phyloP scores from a whole-genome alignment of 805 yeast species.

The Nakazawaea molendinolei region DNA sequence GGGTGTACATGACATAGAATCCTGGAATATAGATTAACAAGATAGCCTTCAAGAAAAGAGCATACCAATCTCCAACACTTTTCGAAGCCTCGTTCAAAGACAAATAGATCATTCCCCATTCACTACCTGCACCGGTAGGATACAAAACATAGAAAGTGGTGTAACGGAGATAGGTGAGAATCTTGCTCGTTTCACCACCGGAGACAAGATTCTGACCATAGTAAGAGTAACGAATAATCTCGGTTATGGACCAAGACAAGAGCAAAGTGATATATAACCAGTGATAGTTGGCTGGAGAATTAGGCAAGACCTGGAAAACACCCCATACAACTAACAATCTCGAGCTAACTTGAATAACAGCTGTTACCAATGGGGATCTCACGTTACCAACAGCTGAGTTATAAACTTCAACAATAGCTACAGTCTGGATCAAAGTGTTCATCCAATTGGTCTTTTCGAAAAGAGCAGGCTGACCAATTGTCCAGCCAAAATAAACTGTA shows the following conservation, averaged over 20 bases:
- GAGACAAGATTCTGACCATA: constrained; percentile 64
- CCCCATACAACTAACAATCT: constrained; percentile 81
- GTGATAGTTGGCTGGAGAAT: constrained; percentile 53
- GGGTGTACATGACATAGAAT: constrained; percentile 72
- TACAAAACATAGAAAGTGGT: constrained; percentile 76
- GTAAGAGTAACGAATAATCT: constrained; percentile 80
- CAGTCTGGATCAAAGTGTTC: constrained; percentile 64
- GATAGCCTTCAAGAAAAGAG: constrained; percentile 46
- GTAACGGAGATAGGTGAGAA: constrained; percentile 71
- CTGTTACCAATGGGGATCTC: constrained; percentile 77
- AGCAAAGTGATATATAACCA: constrained; percentile 63
- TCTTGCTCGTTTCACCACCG: constrained; percentile 45
- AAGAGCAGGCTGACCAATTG: constrained; percentile 45
- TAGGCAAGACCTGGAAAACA: constrained; percentile 67
- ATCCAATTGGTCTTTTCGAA: constrained; percentile 52
- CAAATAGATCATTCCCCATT: constrained; percentile 59
- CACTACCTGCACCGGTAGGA: constrained; percentile 90
- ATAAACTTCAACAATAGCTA: constrained; percentile 74
- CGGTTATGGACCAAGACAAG: constrained; percentile 92
- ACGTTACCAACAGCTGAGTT: constrained; percentile 79
- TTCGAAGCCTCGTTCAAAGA: constrained; percentile 65
- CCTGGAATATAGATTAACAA: constrained; percentile 80
- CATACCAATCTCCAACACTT: constrained; percentile 43
- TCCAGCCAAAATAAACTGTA: constrained; percentile 14
- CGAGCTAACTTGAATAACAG: constrained; percentile 82